A percentile compares a stretch with the other conserved stretches of the same genome.
These are phyloP conservation scores for Strigomonas culicis DNA, from an alignment of 208 protist species.

Conservation along the genomic window DNA sequence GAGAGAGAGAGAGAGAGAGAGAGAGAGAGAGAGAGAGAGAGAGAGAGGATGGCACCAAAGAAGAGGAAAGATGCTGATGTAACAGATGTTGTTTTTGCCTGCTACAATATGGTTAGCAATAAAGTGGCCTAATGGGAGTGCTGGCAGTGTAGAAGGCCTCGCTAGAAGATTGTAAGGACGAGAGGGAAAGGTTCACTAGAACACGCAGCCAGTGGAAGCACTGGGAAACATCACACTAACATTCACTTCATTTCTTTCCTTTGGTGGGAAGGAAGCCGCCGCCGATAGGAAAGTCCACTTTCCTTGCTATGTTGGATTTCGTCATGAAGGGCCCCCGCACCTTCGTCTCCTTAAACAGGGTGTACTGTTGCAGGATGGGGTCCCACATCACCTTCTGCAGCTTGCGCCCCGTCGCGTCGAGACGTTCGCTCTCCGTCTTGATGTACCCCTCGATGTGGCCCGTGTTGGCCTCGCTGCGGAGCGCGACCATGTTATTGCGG, in stretches of 20 bases:
- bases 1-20: not conserved
- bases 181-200: not conserved
- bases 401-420: constrained; percentile 79
- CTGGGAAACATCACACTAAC: not conserved
- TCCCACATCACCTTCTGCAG: constrained; percentile 76
- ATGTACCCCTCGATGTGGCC: constrained; percentile 82
- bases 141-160: no score
- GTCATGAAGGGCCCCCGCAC: constrained; percentile 79
- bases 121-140: no score
- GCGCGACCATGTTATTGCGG: constrained; percentile 70
- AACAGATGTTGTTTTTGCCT: no score
- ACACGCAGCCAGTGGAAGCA: not conserved
- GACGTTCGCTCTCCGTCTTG: constrained; percentile 69
- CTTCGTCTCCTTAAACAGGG: constrained; percentile 81
- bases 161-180: constrained; percentile 1
- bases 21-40: constrained; percentile 8
- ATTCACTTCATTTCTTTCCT: constrained; percentile 13
- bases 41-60: not conserved
- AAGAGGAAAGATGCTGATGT: not conserved
- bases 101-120: no score
- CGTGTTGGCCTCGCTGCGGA: constrained; percentile 84
- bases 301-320: constrained; percentile 55
- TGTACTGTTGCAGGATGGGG: constrained; percentile 68
- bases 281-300: constrained; percentile 59
- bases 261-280: constrained; percentile 16